These are phyloP conservation scores for Lyophyllum atratum DNA, from an alignment of 768 basidiomycete genomes.

Conservation along the genomic window DNA sequence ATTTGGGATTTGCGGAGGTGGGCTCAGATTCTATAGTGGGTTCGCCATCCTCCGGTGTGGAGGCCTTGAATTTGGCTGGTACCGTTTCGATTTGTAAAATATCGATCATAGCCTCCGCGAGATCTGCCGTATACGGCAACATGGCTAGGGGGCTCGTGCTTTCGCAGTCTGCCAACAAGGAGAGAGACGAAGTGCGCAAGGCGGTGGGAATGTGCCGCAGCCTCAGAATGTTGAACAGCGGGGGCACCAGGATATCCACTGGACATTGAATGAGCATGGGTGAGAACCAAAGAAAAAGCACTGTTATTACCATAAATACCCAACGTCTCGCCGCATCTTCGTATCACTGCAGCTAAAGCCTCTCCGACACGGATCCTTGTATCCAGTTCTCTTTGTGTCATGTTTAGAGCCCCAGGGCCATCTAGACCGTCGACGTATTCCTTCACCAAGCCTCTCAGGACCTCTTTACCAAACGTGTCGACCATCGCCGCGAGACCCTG, in stretches of 20 bases:
- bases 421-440: slow-evolving; percentile 61
- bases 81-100: slow-evolving; percentile 68
- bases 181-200: slow-evolving; percentile 61
- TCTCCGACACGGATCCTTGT: slow-evolving; percentile 79
- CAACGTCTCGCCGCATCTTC: slow-evolving; percentile 69
- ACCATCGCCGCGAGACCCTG: slow-evolving; percentile 90
- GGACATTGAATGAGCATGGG: slow-evolving; percentile 5
- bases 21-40: slow-evolving; percentile 58
- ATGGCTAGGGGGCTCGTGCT: slow-evolving; percentile 65
- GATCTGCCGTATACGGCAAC: slow-evolving; percentile 59
- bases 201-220: slow-evolving; percentile 64
- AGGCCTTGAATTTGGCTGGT: slow-evolving; percentile 23
- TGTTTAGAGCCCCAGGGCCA: slow-evolving; percentile 45
- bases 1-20: slow-evolving; percentile 57
- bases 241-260: slow-evolving; percentile 77
- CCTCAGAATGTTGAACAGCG: slow-evolving; percentile 66
- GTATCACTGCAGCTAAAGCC: slow-evolving; percentile 77
- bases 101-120: slow-evolving; percentile 72
- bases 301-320: slow-evolving; percentile 61
- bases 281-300: not conserved
- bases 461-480: slow-evolving; percentile 72
- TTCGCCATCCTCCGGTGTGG: slow-evolving; percentile 17
- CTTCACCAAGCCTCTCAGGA: slow-evolving; percentile 64
- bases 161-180: slow-evolving; percentile 73
- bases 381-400: slow-evolving; percentile 70